A percentile compares a stretch with the other conserved stretches of the same genome.
phyloP scores from a whole-genome alignment of 2,329 filamentous ascomycete genomes.

The Xylariaceae sp. region DNA sequence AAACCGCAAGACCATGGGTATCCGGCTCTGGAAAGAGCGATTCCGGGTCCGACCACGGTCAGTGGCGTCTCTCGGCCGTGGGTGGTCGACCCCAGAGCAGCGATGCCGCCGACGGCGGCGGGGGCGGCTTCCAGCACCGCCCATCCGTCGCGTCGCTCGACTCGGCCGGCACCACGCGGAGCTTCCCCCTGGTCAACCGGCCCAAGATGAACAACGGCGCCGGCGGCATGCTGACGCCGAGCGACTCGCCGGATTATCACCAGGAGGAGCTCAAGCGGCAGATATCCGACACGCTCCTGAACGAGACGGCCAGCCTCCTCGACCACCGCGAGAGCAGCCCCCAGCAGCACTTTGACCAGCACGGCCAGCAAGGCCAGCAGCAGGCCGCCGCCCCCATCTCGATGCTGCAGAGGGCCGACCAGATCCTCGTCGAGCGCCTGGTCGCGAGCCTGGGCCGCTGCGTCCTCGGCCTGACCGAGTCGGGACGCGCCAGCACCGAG shows the following conservation, averaged over 20 bases:
- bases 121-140: conserved; percentile 43
- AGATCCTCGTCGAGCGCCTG: conserved; percentile 50
- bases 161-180: conserved; percentile 52
- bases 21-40: conserved; percentile 17
- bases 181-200: conserved; percentile 54
- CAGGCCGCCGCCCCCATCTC: conserved; percentile 38
- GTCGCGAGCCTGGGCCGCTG: conserved; percentile 54
- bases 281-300: conserved; percentile 41
- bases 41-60: conserved; percentile 17
- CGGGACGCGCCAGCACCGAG: conserved; percentile 47
- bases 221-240: conserved; percentile 40
- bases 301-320: conserved; percentile 36
- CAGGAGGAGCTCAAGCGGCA: conserved; percentile 38
- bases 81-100: conserved; percentile 37
- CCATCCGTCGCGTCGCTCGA: conserved; percentile 51
- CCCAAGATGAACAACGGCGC: conserved; percentile 35
- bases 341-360: conserved; percentile 12
- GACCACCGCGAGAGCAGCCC: conserved; percentile 25
- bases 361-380: too few species aligned
- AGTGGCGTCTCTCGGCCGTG: conserved; percentile 27
- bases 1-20: conserved; percentile 21
- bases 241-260: conserved; percentile 43
- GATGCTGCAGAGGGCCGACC: conserved; percentile 46
- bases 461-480: conserved; percentile 50
- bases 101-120: conserved; percentile 27